These are phyloP conservation scores for Theileria parva DNA, from an alignment of 169 alveolate species.

Conservation along the genomic window DNA sequence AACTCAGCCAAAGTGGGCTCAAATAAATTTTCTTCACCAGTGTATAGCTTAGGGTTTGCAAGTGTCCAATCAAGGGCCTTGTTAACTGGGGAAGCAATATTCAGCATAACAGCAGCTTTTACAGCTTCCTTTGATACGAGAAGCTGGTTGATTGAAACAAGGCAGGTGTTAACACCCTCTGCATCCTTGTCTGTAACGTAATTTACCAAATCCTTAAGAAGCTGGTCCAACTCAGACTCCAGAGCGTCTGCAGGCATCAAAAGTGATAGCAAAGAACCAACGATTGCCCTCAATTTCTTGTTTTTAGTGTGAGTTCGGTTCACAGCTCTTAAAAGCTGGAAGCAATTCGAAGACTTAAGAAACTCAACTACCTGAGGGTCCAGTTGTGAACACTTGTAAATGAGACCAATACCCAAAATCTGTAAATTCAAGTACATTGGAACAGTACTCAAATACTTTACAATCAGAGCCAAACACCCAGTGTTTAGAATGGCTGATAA, in stretches of 20 bases:
- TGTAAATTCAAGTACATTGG: conserved; percentile 86
- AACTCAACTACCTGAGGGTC: conserved; percentile 73
- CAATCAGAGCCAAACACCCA: conserved; percentile 76
- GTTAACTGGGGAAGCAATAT: conserved; percentile 44
- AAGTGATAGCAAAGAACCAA: conserved; percentile 85
- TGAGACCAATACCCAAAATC: conserved; percentile 79
- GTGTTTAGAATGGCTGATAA: conserved; percentile 71
- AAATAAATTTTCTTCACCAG: conserved; percentile 62
- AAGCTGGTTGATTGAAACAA: conserved; percentile 72
- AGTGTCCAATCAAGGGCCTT: conserved; percentile 60
- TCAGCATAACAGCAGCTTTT: conserved; percentile 71
- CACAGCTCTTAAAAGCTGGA: conserved; percentile 64
- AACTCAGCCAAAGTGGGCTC: conserved; percentile 70
- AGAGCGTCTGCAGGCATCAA: conserved; percentile 88
- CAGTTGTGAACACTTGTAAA: conserved; percentile 72
- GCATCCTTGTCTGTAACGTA: conserved; percentile 68
- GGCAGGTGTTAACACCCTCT: conserved; percentile 61
- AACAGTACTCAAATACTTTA: conserved; percentile 76
- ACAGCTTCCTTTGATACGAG: conserved; percentile 71
- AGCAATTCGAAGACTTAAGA: conserved; percentile 61
- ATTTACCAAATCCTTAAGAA: conserved; percentile 74
- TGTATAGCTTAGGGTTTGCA: conserved; percentile 30
- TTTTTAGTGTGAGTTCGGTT: conserved; percentile 84
- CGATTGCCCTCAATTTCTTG: conserved; percentile 77
- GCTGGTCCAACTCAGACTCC: conserved; percentile 80